Percentiles rank a stretch among this genome's conserved stretches.
phyloP scores from a whole-genome alignment of 2,329 filamentous ascomycete genomes.

The Fusarium robinianum region DNA sequence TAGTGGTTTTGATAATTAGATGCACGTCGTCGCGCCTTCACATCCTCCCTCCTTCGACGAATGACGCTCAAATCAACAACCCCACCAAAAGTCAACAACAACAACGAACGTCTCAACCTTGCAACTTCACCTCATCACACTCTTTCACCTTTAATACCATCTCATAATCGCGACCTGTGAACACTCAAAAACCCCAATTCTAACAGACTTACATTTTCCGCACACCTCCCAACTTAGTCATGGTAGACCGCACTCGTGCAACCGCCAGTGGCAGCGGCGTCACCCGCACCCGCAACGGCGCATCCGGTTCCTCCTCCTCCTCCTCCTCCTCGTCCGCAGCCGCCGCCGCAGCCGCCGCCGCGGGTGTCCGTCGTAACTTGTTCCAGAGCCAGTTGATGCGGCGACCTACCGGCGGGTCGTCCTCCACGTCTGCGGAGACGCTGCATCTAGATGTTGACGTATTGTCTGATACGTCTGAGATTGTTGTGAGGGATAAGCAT shows the following conservation, averaged over 20 bases:
- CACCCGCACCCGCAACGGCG: constrained; percentile 13
- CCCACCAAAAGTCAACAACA: constrained; percentile 34
- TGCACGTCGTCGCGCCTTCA: too few species aligned
- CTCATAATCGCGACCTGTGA: too few species aligned
- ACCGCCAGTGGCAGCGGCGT: constrained; percentile 26
- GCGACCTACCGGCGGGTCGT: constrained; percentile 54
- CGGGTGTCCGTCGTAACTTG: constrained; percentile 51
- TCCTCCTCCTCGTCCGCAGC: too few species aligned
- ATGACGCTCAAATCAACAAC: constrained; percentile 23
- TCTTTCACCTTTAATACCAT: too few species aligned
- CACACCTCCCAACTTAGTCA: constrained; percentile 1
- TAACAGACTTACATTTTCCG: background rate
- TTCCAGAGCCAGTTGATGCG: constrained; percentile 64
- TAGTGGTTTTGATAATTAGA: too few species aligned
- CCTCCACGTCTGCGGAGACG: constrained; percentile 49
- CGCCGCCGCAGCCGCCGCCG: too few species aligned
- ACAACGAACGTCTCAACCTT: constrained; percentile 15
- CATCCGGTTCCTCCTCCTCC: constrained; percentile 24
- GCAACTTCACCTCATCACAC: constrained; percentile 7
- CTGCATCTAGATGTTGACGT: constrained; percentile 54
- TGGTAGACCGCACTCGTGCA: constrained; percentile 34
- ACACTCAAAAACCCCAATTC: constrained; percentile 7
- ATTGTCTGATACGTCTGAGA: constrained; percentile 55
- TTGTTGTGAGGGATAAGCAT: constrained; percentile 65
- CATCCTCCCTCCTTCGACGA: too few species aligned